Evolutionary conservation across 1,139 yeast genomes (phyloP), one percentile per base, ranked within the genome.

Genomic region (Kluyveromyces sp.): DNA sequence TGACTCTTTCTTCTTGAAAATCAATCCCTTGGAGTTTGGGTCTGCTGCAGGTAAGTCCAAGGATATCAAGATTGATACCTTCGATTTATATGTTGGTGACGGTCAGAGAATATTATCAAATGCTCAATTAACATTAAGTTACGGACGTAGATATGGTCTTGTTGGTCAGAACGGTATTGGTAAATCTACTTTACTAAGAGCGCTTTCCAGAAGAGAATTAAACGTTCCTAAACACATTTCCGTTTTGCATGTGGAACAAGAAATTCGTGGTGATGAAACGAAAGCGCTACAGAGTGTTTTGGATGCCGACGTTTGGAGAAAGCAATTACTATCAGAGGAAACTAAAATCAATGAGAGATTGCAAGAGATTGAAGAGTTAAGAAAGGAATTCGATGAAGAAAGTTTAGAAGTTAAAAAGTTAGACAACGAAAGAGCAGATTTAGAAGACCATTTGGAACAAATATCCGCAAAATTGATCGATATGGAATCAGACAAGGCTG

Each of bases 131-230:
- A 83, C 96, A 0, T 75, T 92, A 56, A 83, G 96, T 34, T 83
- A 83, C 63, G 98, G 98, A 47, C 88, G 88, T 68, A 78, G 98
- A 66, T 92, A 92, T 58, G 99, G 98, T 79, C 73, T 92, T 49
- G 96, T 92, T 41, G 99, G 99, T 68, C 95, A 90, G 64, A 92
- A 92, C 71, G 99, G 99, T 89, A 89, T 94, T 59, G 99, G 99
- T 82, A 92, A 92, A 65, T 90, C 97, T 38, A 92, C 98, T 0
- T 71, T 92, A 48, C 73, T 92, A 60, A 77, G 88, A 58, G 99
- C 99, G 0, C 72, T 92, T 46, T 83, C 97, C 0, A 79, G 95
- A 65, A 83, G 99, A 77, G 98, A 92, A 65, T 74, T 92, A 56
- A 81, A 88, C 49, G 84, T 92, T 56, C 97, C 98, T 21, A 88